These are phyloP conservation scores for Metroxylon sagu DNA, from an alignment of 176 grass and related monocot species.

Conservation along the genomic window DNA sequence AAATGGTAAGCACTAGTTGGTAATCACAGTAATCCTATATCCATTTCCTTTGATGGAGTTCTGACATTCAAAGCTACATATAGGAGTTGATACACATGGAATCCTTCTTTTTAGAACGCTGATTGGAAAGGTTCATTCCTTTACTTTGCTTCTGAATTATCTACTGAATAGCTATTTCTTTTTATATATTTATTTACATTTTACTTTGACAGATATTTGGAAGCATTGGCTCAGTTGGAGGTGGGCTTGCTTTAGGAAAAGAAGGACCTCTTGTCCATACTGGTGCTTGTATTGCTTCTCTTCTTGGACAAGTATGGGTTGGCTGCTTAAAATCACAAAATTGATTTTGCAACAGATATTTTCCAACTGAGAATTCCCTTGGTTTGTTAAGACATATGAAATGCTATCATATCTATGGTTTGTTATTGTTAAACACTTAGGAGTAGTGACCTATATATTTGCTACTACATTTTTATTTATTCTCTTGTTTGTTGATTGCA, in stretches of 20 bases:
- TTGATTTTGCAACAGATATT: too few relatives aligned
- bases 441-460: too few relatives aligned
- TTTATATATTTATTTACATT: too few relatives aligned
- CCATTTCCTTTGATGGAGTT: too few relatives aligned
- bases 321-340: slow-evolving; percentile 1
- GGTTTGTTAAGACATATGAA: too few relatives aligned
- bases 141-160: neutral
- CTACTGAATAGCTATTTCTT: neutral
- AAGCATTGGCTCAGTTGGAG: slow-evolving; percentile 98
- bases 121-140: slow-evolving; percentile 67
- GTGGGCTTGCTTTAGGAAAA: slow-evolving; percentile 95
- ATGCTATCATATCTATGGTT: neutral
- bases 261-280: slow-evolving; percentile 99
- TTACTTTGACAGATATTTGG: slow-evolving; percentile 65
- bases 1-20: slow-evolving; percentile 55
- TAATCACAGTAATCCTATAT: neutral
- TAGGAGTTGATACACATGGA: slow-evolving; percentile 97
- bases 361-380: too few relatives aligned
- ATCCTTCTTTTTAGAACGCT: slow-evolving; percentile 96
- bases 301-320: slow-evolving; percentile 80
- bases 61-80: neutral
- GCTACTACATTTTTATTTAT: too few relatives aligned
- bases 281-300: slow-evolving; percentile 97
- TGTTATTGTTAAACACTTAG: neutral
- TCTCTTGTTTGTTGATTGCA: too few relatives aligned